Evolutionary conservation across 805 yeast genomes (phyloP).

Genomic region (Candida quercuum): DNA sequence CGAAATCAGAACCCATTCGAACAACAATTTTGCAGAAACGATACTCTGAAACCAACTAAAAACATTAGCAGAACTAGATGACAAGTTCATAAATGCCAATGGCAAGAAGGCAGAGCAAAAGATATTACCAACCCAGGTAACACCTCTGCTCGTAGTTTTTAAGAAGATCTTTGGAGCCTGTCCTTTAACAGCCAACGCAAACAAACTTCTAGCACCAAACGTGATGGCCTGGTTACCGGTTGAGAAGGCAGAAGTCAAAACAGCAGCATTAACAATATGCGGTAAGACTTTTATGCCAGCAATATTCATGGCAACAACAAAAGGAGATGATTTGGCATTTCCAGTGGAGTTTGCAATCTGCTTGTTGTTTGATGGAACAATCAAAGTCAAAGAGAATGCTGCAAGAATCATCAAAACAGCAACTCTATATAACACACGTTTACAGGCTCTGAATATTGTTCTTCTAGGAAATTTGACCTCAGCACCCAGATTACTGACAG

Average conservation of each 20-base stretch:
- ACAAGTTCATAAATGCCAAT: conserved; percentile 31
- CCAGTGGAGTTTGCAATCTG: conserved; percentile 26
- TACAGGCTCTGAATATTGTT: conserved; percentile 55
- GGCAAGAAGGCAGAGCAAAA: conserved; percentile 28
- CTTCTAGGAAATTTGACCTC: conserved; percentile 54
- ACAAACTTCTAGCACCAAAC: conserved; percentile 29
- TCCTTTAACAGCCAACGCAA: conserved; percentile 31
- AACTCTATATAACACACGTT: conserved; percentile 28
- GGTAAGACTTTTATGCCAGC: conserved; percentile 37
- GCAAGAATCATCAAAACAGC: conserved; percentile 26
- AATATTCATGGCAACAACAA: conserved; percentile 40
- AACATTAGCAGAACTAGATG: conserved; percentile 25
- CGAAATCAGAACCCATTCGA: conserved; percentile 29
- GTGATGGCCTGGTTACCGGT: conserved; percentile 30
- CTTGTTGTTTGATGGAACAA: conserved; percentile 28
- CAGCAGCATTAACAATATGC: conserved; percentile 33
- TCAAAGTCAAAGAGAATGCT: conserved; percentile 29
- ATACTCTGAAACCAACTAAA: conserved; percentile 32
- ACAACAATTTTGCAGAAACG: conserved; percentile 26
- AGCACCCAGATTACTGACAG: conserved; percentile 47
- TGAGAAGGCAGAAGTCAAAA: conserved; percentile 35
- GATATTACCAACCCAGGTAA: conserved; percentile 28
- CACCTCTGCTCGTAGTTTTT: conserved; percentile 28
- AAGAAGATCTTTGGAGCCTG: conserved; percentile 34
- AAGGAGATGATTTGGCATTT: conserved; percentile 32